Conservation (phyloP, 108 stramenopile genomes). For the Fistulifera solaris region DNA sequence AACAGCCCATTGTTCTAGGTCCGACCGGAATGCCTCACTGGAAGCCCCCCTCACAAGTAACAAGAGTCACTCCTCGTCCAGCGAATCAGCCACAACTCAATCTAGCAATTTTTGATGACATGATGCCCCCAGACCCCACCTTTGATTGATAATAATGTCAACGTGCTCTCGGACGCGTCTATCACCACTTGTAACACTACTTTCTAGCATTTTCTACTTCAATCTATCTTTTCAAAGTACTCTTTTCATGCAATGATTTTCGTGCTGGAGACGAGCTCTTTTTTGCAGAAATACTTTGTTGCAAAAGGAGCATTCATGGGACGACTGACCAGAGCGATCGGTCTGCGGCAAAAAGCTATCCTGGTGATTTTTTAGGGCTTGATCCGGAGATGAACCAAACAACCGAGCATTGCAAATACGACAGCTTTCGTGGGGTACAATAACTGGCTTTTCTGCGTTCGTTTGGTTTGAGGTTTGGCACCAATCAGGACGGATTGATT, state of each 20-base stretch:
- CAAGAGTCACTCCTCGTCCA: no score
- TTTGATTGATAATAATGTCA: no score
- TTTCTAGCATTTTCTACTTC: no score
- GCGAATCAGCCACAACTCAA: no score
- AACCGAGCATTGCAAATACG: not conserved
- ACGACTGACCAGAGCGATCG: not conserved
- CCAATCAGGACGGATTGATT: conserved; percentile 66
- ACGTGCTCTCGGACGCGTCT: no score
- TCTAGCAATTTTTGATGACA: no score
- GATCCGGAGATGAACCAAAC: not conserved
- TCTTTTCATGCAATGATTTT: conserved; percentile 46
- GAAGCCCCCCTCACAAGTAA: no score
- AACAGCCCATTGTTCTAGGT: conserved; percentile 22
- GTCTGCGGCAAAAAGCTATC: not conserved
- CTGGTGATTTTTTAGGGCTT: not conserved
- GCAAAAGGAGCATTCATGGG: conserved; percentile 6
- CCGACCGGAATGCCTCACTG: conserved; percentile 24
- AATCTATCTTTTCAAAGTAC: no score
- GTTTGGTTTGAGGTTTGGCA: not conserved
- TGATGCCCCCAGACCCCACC: no score
- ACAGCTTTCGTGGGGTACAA: no score
- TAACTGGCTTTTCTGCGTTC: no score
- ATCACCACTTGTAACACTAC: no score
- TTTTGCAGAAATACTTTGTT: conserved; percentile 29
- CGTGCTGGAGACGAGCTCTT: conserved; percentile 49